These are phyloP conservation scores for Coemansia sp. DNA, from an alignment of 192 early-diverging fungal genomes.

Conservation along the genomic window DNA sequence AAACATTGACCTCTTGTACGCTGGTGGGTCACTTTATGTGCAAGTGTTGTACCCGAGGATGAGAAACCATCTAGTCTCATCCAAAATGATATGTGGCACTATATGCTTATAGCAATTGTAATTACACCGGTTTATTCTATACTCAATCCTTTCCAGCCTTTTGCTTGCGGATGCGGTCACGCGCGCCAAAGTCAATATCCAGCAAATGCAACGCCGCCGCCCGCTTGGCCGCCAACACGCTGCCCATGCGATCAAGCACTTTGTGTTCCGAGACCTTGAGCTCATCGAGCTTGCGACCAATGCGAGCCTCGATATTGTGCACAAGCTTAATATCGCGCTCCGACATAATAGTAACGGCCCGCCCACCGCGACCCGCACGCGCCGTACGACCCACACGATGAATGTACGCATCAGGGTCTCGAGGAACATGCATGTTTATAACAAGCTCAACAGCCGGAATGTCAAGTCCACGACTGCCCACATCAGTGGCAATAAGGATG, in stretches of 20 bases:
- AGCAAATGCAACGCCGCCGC: constrained; percentile 60
- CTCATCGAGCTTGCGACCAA: constrained; percentile 78
- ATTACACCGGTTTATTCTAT: not conserved
- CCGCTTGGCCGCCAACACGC: constrained; percentile 83
- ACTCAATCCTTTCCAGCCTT: constrained; percentile 17
- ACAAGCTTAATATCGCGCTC: constrained; percentile 85
- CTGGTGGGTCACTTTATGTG: no score
- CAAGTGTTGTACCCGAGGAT: no score
- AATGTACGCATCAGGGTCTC: constrained; percentile 94
- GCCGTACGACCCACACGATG: constrained; percentile 98
- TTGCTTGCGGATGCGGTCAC: constrained; percentile 36
- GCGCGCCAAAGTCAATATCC: constrained; percentile 49
- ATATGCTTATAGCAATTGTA: no score
- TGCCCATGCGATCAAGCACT: constrained; percentile 79
- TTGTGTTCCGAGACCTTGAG: constrained; percentile 74
- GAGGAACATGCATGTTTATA: constrained; percentile 93
- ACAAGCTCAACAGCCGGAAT: constrained; percentile 92
- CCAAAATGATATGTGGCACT: no score
- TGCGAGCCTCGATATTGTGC: constrained; percentile 86
- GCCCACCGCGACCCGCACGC: constrained; percentile 89
- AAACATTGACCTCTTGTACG: no score
- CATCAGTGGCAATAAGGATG: constrained; percentile 94
- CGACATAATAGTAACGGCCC: constrained; percentile 81
- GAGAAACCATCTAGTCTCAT: no score
- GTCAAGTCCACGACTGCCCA: constrained; percentile 96